Evolutionary conservation across 1,284 basidiomycete genomes (phyloP).

Genomic region (Neonothopanus nambi): DNA sequence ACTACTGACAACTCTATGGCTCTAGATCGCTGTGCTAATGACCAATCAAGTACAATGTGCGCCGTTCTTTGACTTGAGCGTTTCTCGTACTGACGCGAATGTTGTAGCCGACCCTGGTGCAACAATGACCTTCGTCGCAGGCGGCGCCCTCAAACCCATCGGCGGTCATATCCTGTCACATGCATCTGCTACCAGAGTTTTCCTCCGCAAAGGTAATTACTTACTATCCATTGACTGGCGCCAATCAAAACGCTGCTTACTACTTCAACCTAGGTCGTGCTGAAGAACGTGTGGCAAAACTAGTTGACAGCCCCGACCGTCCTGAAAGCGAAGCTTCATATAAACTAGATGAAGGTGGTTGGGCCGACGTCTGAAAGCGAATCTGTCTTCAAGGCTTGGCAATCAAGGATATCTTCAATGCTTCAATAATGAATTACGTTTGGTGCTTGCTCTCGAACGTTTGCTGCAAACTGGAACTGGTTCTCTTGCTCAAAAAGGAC

Average conservation of each 20-base stretch:
- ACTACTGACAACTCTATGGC: slow-evolving; percentile 22
- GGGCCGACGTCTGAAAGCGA: slow-evolving; percentile 65
- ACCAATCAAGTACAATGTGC: slow-evolving; percentile 92
- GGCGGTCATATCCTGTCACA: slow-evolving; percentile 88
- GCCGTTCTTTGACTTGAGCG: slow-evolving; percentile 18
- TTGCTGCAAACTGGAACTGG: not conserved
- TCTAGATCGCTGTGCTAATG: slow-evolving; percentile 80
- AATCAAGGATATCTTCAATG: not conserved
- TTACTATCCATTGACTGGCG: not conserved
- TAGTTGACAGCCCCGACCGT: slow-evolving; percentile 90
- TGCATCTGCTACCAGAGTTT: slow-evolving; percentile 82
- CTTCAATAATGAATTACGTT: no score
- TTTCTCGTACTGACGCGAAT: slow-evolving; percentile 14
- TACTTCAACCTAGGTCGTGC: slow-evolving; percentile 68
- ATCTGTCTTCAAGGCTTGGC: not conserved
- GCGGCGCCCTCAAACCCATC: slow-evolving; percentile 83
- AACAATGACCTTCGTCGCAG: slow-evolving; percentile 92
- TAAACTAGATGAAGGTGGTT: slow-evolving; percentile 85
- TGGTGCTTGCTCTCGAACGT: not conserved
- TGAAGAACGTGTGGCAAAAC: slow-evolving; percentile 93
- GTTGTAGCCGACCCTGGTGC: slow-evolving; percentile 85
- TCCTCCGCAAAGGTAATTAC: slow-evolving; percentile 78
- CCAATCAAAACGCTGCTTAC: not conserved
- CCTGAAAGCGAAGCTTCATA: slow-evolving; percentile 93
- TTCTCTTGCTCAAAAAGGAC: no score